These are phyloP conservation scores for Hyaloscypha hepaticicola DNA, from an alignment of 495 filamentous ascomycete genomes.

Conservation along the genomic window DNA sequence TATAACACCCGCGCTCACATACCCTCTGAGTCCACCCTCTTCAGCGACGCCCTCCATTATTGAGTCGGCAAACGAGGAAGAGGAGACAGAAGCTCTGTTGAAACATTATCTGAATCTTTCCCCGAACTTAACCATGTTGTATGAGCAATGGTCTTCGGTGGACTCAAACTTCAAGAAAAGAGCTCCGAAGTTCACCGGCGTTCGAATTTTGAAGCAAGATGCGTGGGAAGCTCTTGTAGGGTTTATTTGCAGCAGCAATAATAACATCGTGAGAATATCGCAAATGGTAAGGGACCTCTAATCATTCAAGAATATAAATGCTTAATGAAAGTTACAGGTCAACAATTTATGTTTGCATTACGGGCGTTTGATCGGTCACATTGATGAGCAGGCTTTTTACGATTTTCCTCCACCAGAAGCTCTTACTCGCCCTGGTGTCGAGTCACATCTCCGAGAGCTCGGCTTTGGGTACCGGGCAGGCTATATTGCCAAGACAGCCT, in stretches of 20 bases:
- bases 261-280: conserved; percentile 92
- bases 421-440: conserved; percentile 66
- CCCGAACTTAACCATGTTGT: conserved; percentile 70
- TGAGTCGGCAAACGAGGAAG: conserved; percentile 9
- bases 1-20: conserved; percentile 47
- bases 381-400: conserved; percentile 72
- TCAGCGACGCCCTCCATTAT: conserved; percentile 28
- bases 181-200: conserved; percentile 82
- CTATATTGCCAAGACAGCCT: conserved; percentile 83
- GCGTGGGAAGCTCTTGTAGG: conserved; percentile 92
- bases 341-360: conserved; percentile 88
- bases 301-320: not conserved
- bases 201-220: conserved; percentile 94
- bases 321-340: conserved; percentile 43
- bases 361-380: conserved; percentile 68
- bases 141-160: conserved; percentile 79
- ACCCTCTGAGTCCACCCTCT: conserved; percentile 26
- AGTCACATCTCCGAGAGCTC: conserved; percentile 72
- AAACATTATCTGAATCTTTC: conserved; percentile 80
- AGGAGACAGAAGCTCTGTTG: conserved; percentile 63
- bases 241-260: conserved; percentile 99
- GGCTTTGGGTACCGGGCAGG: conserved; percentile 95
- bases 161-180: conserved; percentile 90
- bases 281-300: conserved; percentile 64
- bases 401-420: conserved; percentile 81